phyloP scores from a whole-genome alignment of 441 rosid genomes.

The Populus trichocarpa region DNA sequence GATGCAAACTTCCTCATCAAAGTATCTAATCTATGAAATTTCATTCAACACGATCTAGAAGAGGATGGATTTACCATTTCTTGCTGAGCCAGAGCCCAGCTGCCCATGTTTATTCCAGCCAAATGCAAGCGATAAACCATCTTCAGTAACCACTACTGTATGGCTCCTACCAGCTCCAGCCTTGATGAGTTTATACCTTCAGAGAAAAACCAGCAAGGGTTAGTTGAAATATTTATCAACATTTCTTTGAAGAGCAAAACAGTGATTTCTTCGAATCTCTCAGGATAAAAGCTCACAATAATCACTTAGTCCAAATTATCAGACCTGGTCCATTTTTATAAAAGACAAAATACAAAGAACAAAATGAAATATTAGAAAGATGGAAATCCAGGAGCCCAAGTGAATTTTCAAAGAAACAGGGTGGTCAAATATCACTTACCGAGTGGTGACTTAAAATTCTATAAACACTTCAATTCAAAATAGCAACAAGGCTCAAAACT shows the following conservation, averaged over 20 bases:
- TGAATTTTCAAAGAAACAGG: not conserved
- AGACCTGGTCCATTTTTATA: not conserved
- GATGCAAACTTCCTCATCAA: not conserved
- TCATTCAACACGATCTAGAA: not conserved
- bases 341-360: not conserved
- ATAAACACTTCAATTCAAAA: not conserved
- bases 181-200: slow-evolving; percentile 70
- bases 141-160: slow-evolving; percentile 77
- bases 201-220: slow-evolving; percentile 1
- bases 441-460: not conserved
- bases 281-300: not conserved
- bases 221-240: not conserved
- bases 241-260: not conserved
- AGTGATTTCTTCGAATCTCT: not conserved
- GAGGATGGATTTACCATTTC: slow-evolving; percentile 52
- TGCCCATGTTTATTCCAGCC: slow-evolving; percentile 99
- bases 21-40: not conserved
- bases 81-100: slow-evolving; percentile 75
- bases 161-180: slow-evolving; percentile 83
- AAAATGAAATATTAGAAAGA: not conserved
- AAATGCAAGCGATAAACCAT: slow-evolving; percentile 77
- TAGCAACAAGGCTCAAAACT: not conserved
- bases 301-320: not conserved
- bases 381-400: not conserved
- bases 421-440: not conserved